phyloP scores from a whole-genome alignment of 495 filamentous ascomycete genomes.

The Aspergillus baeticus region DNA sequence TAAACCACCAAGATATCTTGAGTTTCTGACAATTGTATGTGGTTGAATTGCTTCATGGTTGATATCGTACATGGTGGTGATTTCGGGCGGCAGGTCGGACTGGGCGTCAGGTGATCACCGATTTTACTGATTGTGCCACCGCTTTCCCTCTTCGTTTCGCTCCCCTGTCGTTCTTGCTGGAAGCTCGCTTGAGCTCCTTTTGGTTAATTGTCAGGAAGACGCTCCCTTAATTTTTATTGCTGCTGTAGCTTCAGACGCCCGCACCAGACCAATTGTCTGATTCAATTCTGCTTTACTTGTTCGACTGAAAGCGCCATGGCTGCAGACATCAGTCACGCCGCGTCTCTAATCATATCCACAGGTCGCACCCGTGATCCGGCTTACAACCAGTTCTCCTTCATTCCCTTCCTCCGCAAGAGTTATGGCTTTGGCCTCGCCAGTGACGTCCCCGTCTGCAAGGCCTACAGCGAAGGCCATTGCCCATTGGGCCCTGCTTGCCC shows the following conservation, averaged over 20 bases:
- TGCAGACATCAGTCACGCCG: constrained; percentile 35
- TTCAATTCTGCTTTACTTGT: not conserved
- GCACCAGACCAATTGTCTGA: no score
- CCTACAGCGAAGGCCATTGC: constrained; percentile 76
- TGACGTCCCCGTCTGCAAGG: constrained; percentile 76
- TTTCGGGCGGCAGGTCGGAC: no score
- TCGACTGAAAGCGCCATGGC: constrained; percentile 30
- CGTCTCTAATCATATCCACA: constrained; percentile 34
- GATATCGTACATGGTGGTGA: no score
- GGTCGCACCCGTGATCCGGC: constrained; percentile 48
- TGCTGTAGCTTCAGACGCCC: no score
- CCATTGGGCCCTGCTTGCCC: constrained; percentile 74
- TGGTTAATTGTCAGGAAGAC: no score
- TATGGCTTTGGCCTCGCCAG: constrained; percentile 77
- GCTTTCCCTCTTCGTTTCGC: constrained; percentile 9
- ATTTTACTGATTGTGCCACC: not conserved
- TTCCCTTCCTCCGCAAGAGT: constrained; percentile 67
- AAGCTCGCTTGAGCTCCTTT: no score
- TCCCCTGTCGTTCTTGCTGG: not conserved
- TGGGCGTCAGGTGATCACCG: no score
- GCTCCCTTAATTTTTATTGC: no score
- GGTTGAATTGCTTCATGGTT: no score
- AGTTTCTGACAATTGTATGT: no score
- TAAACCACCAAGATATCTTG: not conserved
- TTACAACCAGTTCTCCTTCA: constrained; percentile 68